phyloP scores from a whole-genome alignment of 768 basidiomycete species.

The Serendipita sp. region DNA sequence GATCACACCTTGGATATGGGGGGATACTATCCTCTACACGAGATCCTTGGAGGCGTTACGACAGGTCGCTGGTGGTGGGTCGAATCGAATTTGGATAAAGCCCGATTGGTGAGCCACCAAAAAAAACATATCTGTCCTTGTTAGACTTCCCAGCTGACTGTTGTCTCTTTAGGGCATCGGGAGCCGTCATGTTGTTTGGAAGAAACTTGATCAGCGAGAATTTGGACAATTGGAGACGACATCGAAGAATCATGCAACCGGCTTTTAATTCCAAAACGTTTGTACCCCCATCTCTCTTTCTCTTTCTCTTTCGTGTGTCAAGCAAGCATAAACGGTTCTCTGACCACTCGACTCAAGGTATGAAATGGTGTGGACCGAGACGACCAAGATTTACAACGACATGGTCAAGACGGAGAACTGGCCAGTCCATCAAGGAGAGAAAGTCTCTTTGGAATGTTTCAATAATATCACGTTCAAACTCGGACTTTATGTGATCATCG shows the following conservation, averaged over 20 bases:
- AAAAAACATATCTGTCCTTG: too few relatives aligned
- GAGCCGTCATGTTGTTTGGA: neutral
- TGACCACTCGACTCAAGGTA: neutral
- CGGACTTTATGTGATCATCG: neutral
- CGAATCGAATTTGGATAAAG: neutral
- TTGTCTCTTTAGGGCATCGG: neutral
- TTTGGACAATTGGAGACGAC: neutral
- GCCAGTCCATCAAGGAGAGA: neutral
- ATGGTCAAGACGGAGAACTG: conserved; percentile 10
- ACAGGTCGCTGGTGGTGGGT: conserved; percentile 2
- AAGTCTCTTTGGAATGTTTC: neutral
- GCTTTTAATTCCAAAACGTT: neutral
- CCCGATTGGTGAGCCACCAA: neutral
- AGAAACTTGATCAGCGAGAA: neutral
- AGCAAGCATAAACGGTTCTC: neutral
- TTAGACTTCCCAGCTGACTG: too few relatives aligned
- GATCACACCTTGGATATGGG: neutral
- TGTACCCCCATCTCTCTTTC: neutral
- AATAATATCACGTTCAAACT: conserved; percentile 6
- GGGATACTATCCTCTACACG: neutral
- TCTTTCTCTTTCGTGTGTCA: too few relatives aligned
- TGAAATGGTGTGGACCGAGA: neutral
- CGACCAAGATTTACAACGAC: conserved; percentile 8
- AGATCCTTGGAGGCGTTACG: neutral
- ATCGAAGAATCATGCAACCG: neutral